Base-by-base conservation (phyloP, 257 asterid genomes). In the Solanum neorickii region DNA sequence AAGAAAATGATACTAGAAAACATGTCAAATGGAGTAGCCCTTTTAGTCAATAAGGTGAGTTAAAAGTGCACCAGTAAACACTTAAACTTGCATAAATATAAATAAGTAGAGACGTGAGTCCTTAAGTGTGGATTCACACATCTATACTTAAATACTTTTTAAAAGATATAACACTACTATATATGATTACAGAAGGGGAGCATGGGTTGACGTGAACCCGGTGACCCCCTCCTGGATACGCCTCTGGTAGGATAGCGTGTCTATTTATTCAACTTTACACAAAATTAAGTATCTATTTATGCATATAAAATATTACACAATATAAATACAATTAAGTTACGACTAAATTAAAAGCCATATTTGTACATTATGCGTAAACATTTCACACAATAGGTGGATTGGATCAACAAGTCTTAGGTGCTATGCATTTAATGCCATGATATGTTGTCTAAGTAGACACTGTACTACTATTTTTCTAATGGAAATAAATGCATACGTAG, bases 401-500 rank as follows among this genome's bases (percentile, higher is more conserved):
- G 73, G 47, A 85, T 70, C 90, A 88, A 93, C 92, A 87, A 89
- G 74, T 70, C 75, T 77, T 88, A 87, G 89, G 93, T 90, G 91
- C 91, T 88, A 25, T 84, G 93, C 94, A 93, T 92, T 90, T 77
- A 91, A 76, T 87, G 70, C 89, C 89, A 84, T 86, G 90, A 88
- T 70, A 89, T 87, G 87, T 88, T 85, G 78, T 87, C 56, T 69
- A 60, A 60, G 76, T 41, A 84, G 82, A 31, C 18, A 49, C 29
- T 29, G 60, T 76, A 82, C 85, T 49, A 27, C 25, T 80, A 7
- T 29, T 49, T 29, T 47, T 2, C 42, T 47, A 47, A 6, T 47
- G 85, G 21, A 80, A 80, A 11, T 82, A 82, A 83, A 41, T 83
- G 37, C 37, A 41, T 52, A 46, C 35, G 75, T 75, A 47, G 66